phyloP scores from a whole-genome alignment of 2,329 filamentous ascomycete genomes.

The Microdochium nivale region DNA sequence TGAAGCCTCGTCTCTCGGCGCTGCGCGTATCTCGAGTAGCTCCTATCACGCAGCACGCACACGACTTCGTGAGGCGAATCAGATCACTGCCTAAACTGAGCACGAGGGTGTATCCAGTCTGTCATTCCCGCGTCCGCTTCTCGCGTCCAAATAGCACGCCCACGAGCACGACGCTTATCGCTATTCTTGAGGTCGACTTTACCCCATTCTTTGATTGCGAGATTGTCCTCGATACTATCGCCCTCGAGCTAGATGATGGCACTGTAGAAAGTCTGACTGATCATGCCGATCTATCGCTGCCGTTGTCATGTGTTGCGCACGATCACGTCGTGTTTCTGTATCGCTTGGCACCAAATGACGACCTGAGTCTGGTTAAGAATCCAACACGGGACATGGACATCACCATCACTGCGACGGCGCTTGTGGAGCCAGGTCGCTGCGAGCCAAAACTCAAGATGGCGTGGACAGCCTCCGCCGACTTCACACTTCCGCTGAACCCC shows the following conservation, averaged over 20 bases:
- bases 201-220: constrained; percentile 61
- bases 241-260: constrained; percentile 48
- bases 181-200: constrained; percentile 66
- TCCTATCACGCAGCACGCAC: constrained; percentile 51
- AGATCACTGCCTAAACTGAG: constrained; percentile 54
- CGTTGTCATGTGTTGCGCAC: constrained; percentile 56
- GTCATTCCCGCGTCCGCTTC: constrained; percentile 67
- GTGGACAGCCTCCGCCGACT: constrained; percentile 64
- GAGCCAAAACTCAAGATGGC: constrained; percentile 53
- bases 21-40: constrained; percentile 67
- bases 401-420: constrained; percentile 49
- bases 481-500: constrained; percentile 56
- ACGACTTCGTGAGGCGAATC: constrained; percentile 55
- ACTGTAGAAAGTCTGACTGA: constrained; percentile 48
- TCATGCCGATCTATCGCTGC: constrained; percentile 40
- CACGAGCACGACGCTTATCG: constrained; percentile 53
- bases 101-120: constrained; percentile 56
- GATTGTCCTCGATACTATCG: constrained; percentile 51
- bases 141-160: constrained; percentile 53
- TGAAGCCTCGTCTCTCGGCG: constrained; percentile 61
- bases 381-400: constrained; percentile 47
- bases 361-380: constrained; percentile 35
- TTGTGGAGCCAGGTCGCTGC: constrained; percentile 46
- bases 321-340: constrained; percentile 73
- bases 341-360: constrained; percentile 46